Base-by-base conservation (phyloP, 768 basidiomycete genomes). In the Lactarius tabidus region DNA sequence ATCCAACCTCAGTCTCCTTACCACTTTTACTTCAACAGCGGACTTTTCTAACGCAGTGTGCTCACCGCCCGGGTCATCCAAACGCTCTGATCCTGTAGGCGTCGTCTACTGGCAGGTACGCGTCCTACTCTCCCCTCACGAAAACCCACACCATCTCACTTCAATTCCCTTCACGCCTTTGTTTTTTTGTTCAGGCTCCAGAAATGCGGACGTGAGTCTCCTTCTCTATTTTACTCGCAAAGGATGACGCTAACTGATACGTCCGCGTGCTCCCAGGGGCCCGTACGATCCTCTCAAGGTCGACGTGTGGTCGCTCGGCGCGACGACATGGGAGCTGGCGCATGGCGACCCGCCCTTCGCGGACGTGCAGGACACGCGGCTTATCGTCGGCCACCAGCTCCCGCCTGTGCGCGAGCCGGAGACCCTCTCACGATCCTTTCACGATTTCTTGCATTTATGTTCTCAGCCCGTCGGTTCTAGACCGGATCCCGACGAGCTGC, bases 1-100 rank as follows among this genome's bases (percentile, higher is more conserved):
- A 2, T 51, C 20, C 41, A 14, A 1, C 48, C 18, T 43, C 6
- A 17, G 28, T 0, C 29, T 18, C 39, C 60, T 6, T 55, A 20
- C 4, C 29, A 4, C 15, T n/a, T 14, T 3, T 52, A 7, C 26
- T 39, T 29, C 31, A 53, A 10, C 58, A 75, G 91, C 89, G 67
- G 92, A 94, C 74, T 93, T 94, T 75, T 90, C 91, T 2, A 87
- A 81, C 63, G 90, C 90, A 20, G 81, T 91, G 18, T 81, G 80
- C 68, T 83, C 90, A 15, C 72, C 83, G 15, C 74, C 73, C n/a
- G 79, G 81, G 12, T 74, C 79, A 0, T 82, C 87, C 3, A 79
- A 79, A 67, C 77, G 80, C 20, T 79, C 78, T 20, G 90, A 90
- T 38, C 73, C 75, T 28, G 89, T 84, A 3, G 91, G 91, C 8